Conservation (phyloP, 495 filamentous ascomycete species). For the Emericellopsis terricola region DNA sequence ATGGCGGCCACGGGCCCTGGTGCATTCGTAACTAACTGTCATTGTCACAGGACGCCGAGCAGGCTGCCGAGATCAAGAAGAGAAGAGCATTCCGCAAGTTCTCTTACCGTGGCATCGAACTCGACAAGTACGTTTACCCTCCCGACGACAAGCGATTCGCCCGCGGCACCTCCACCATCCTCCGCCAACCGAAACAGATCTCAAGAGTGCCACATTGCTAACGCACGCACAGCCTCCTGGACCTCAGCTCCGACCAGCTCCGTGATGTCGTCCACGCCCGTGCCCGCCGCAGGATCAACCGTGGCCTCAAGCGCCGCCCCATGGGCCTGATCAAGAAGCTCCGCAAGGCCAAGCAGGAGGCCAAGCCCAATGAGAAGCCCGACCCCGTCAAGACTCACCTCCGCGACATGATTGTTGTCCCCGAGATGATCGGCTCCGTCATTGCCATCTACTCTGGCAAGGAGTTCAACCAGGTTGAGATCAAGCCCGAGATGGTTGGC, state of each 20-base stretch:
- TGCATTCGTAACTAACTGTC: conserved; percentile 27
- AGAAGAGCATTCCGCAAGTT: conserved; percentile 99
- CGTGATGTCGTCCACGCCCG: conserved; percentile 98
- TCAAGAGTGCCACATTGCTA: too few species aligned
- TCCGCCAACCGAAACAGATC: too few species aligned
- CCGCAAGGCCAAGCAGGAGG: conserved; percentile 98
- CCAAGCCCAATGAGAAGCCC: conserved; percentile 98
- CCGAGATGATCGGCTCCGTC: conserved; percentile 97
- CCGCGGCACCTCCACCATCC: background rate
- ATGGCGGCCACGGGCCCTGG: too few species aligned
- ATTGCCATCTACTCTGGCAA: conserved; percentile 99
- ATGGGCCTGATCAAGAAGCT: conserved; percentile 99
- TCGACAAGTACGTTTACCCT: conserved; percentile 66
- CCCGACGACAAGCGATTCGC: background rate
- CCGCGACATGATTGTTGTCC: conserved; percentile 98
- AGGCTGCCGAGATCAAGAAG: conserved; percentile 98
- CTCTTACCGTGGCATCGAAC: conserved; percentile 96
- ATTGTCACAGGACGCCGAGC: conserved; percentile 61
- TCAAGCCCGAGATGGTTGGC: conserved; percentile 99
- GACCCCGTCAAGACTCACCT: conserved; percentile 98
- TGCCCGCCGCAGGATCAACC: conserved; percentile 97
- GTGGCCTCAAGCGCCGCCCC: conserved; percentile 97
- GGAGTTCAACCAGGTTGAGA: conserved; percentile 99
- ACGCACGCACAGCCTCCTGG: conserved; percentile 86
- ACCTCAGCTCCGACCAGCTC: conserved; percentile 95